Conservation (phyloP, 805 yeast species). For the Myxozyma monticola region DNA sequence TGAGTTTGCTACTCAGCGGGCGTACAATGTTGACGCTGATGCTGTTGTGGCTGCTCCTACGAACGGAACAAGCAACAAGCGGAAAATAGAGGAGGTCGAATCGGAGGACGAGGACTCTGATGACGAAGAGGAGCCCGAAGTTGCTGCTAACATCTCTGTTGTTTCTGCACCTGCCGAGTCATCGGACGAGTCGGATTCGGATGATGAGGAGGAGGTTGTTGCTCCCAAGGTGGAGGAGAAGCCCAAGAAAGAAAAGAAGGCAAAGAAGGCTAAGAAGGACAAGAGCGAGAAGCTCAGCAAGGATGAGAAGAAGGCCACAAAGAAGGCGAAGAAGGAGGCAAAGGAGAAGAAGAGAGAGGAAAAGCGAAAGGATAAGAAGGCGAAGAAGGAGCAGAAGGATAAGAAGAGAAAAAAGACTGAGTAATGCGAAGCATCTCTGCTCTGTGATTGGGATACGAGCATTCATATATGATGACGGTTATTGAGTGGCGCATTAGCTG, state of each 20-base stretch:
- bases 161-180: conserved; percentile 1
- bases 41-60: conserved; percentile 58
- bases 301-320: conserved; percentile 29
- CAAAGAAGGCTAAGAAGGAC: conserved; percentile 38
- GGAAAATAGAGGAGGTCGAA: conserved; percentile 31
- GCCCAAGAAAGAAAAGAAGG: conserved; percentile 35
- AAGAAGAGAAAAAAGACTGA: conserved; percentile 1
- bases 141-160: conserved; percentile 7
- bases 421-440: not conserved
- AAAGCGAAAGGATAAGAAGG: conserved; percentile 9
- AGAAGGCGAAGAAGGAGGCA: conserved; percentile 34
- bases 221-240: conserved; percentile 35
- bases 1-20: conserved; percentile 77
- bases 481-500: conserved; percentile 15
- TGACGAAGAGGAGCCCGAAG: conserved; percentile 34
- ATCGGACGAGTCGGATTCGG: conserved; percentile 48
- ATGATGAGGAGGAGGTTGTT: conserved; percentile 39
- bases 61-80: conserved; percentile 29
- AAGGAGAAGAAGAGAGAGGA: conserved; percentile 32
- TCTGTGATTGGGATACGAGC: conserved; percentile 14
- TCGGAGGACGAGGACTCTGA: conserved; percentile 48
- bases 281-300: conserved; percentile 36
- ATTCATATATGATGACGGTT: conserved; percentile 11
- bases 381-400: conserved; percentile 5
- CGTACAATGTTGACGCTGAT: conserved; percentile 96